Evolutionary conservation across 371 early-diverging fungal species (phyloP).

Genomic region (Mucor mucedo): DNA sequence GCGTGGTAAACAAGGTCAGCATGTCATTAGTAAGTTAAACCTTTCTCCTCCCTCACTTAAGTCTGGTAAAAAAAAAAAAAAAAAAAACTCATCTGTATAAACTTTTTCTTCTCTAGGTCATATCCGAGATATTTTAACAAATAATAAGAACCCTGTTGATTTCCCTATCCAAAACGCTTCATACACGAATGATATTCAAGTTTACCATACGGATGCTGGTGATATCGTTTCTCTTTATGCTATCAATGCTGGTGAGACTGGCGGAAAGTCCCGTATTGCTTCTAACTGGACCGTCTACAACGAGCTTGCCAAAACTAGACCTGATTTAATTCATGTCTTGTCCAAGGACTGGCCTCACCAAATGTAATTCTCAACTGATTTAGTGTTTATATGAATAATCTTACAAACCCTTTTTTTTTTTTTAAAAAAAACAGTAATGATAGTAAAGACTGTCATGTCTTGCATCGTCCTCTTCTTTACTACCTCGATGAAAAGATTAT

Average conservation of each 20-base stretch:
- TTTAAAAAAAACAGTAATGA: conserved; percentile 13
- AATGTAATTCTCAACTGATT: conserved; percentile 14
- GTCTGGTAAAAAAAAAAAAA: no score
- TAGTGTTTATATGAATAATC: no score
- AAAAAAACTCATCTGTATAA: no score
- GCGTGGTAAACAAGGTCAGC: conserved; percentile 28
- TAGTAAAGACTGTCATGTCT: conserved; percentile 6
- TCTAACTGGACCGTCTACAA: conserved; percentile 45
- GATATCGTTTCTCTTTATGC: conserved; percentile 43
- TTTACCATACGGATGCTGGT: conserved; percentile 39
- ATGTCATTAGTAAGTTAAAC: conserved; percentile 20
- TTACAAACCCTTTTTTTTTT: background rate
- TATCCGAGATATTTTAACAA: conserved; percentile 34
- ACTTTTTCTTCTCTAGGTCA: conserved; percentile 19
- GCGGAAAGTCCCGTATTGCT: conserved; percentile 37
- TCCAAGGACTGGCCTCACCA: conserved; percentile 35
- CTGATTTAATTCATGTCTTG: conserved; percentile 38
- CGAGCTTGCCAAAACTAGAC: conserved; percentile 31
- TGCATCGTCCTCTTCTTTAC: conserved; percentile 28
- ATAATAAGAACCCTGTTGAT: conserved; percentile 23
- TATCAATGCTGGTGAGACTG: conserved; percentile 35
- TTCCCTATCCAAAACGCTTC: conserved; percentile 28
- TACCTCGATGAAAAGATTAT: conserved; percentile 35
- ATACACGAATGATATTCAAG: conserved; percentile 40
- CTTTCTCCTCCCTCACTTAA: no score